phyloP scores from a whole-genome alignment of 2,329 filamentous ascomycete genomes.

The Phialophora tarda region DNA sequence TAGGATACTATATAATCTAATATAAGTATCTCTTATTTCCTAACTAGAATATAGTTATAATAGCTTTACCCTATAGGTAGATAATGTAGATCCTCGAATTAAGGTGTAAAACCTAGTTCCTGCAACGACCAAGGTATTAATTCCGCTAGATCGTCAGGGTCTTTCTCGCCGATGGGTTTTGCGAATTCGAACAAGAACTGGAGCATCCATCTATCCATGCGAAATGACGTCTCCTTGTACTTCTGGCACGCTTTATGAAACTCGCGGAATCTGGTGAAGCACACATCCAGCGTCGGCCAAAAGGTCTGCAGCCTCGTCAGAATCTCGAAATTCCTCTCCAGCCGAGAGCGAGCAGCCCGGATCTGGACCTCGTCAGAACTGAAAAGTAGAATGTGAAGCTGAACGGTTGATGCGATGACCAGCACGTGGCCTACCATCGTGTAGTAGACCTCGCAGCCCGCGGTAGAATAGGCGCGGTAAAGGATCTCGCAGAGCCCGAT shows the following conservation, averaged over 20 bases:
- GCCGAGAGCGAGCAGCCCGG: conserved; percentile 43
- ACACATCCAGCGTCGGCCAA: conserved; percentile 51
- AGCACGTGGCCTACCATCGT: conserved; percentile 55
- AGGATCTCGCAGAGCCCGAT: conserved; percentile 50
- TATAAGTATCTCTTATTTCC: no score
- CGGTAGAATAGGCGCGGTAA: conserved; percentile 46
- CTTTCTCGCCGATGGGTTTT: conserved; percentile 31
- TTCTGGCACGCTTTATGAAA: conserved; percentile 53
- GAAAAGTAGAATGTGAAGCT: conserved; percentile 56
- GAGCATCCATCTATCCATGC: conserved; percentile 53
- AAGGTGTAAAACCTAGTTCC: conserved; percentile 28
- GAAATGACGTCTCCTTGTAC: conserved; percentile 48
- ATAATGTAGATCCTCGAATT: not conserved
- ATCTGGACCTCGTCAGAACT: conserved; percentile 47
- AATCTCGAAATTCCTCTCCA: conserved; percentile 55
- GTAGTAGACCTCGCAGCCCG: conserved; percentile 52
- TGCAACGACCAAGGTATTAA: conserved; percentile 30
- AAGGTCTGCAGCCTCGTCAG: conserved; percentile 50
- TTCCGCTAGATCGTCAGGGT: conserved; percentile 29
- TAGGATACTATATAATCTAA: no score
- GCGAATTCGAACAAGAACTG: conserved; percentile 43
- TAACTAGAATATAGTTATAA: no score
- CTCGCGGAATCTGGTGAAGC: conserved; percentile 48
- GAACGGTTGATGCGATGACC: conserved; percentile 55
- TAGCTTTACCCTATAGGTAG: no score